phyloP scores from a whole-genome alignment of 1,139 yeast species.

The Casaregolazyma lundiana region DNA sequence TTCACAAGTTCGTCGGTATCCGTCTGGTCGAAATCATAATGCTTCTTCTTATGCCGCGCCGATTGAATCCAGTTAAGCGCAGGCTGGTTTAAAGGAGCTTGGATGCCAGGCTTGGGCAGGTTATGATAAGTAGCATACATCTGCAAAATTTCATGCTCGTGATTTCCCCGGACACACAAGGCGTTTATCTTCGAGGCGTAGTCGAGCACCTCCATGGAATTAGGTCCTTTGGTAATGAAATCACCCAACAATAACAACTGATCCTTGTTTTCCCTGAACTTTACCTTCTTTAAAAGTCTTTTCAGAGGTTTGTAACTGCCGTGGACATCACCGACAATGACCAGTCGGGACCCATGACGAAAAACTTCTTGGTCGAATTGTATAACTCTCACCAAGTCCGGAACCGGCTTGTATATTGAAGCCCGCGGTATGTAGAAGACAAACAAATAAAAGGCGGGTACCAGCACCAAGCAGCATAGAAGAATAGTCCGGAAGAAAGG shows the following conservation, averaged over 20 bases:
- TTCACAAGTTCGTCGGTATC: conserved; percentile 55
- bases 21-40: conserved; percentile 9
- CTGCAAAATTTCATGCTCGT: conserved; percentile 64
- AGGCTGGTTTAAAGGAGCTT: not conserved
- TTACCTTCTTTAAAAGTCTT: conserved; percentile 42
- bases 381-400: conserved; percentile 22
- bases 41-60: conserved; percentile 16
- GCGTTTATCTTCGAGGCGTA: conserved; percentile 50
- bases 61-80: not conserved
- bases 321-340: conserved; percentile 84
- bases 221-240: conserved; percentile 78
- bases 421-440: conserved; percentile 19
- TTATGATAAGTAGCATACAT: conserved; percentile 58
- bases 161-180: conserved; percentile 83
- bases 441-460: conserved; percentile 19
- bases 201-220: conserved; percentile 64
- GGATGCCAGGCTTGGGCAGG: conserved; percentile 32
- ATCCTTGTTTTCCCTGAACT: conserved; percentile 47
- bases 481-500: not conserved
- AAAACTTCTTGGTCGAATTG: conserved; percentile 18
- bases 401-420: conserved; percentile 19
- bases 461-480: conserved; percentile 5
- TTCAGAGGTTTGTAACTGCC: conserved; percentile 61
- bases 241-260: conserved; percentile 76
- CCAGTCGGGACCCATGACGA: conserved; percentile 39